Conservation (phyloP, 768 basidiomycete species). For the Podaxis pistillaris region DNA sequence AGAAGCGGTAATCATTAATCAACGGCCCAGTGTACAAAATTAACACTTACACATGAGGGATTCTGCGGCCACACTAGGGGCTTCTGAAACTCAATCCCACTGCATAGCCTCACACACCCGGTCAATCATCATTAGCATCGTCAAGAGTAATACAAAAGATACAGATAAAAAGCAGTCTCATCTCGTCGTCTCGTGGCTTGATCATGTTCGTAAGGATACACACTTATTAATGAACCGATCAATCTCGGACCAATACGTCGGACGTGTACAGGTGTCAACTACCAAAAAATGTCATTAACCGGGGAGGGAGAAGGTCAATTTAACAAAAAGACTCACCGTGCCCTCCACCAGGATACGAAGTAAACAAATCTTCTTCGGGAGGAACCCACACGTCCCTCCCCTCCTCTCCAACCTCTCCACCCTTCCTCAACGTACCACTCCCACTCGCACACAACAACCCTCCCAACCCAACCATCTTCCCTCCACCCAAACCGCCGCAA, state of each 20-base stretch:
- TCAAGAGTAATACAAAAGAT: background rate
- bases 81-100: too few relatives aligned
- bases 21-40: too few relatives aligned
- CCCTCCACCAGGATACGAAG: background rate
- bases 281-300: background rate
- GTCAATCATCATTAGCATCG: background rate
- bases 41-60: too few relatives aligned
- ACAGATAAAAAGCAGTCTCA: background rate
- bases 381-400: background rate
- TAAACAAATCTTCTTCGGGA: slow-evolving; percentile 11
- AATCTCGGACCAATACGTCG: background rate
- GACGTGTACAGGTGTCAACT: background rate
- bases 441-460: background rate
- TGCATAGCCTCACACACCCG: too few relatives aligned
- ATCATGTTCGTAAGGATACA: background rate
- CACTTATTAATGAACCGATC: background rate
- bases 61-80: too few relatives aligned
- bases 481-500: background rate
- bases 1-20: too few relatives aligned
- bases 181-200: background rate
- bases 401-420: background rate
- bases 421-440: background rate
- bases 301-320: background rate
- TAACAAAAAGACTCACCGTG: slow-evolving; percentile 13
- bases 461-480: background rate